These are phyloP conservation scores for Rugosomyces carneus DNA, from an alignment of 1,284 basidiomycete species.

Conservation along the genomic window DNA sequence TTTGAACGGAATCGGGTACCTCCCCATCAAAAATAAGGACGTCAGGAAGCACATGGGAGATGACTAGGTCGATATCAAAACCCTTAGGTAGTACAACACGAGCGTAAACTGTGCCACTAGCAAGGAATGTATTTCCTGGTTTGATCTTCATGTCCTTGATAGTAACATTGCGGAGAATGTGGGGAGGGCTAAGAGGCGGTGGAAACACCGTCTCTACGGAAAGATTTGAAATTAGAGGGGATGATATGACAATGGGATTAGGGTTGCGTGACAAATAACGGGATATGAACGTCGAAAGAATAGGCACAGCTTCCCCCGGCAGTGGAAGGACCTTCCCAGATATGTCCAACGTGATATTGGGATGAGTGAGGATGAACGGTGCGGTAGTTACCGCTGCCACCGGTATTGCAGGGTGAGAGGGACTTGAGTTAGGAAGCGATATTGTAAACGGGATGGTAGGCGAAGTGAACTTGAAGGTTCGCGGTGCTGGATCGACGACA, in stretches of 20 bases:
- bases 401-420: slow-evolving; percentile 27
- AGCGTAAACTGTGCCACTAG: slow-evolving; percentile 61
- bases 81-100: slow-evolving; percentile 60
- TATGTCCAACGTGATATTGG: slow-evolving; percentile 58
- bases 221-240: slow-evolving; percentile 45
- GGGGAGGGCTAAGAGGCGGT: slow-evolving; percentile 51
- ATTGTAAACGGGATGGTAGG: slow-evolving; percentile 59
- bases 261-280: slow-evolving; percentile 51
- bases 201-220: slow-evolving; percentile 52
- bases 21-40: slow-evolving; percentile 71
- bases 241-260: slow-evolving; percentile 53
- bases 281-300: slow-evolving; percentile 55
- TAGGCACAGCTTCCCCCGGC: slow-evolving; percentile 33
- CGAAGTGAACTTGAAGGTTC: slow-evolving; percentile 38
- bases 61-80: slow-evolving; percentile 55
- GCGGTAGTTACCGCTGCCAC: slow-evolving; percentile 49
- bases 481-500: slow-evolving; percentile 49
- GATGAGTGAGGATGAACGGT: slow-evolving; percentile 55
- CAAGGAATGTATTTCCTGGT: slow-evolving; percentile 47
- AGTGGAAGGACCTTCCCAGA: slow-evolving; percentile 57
- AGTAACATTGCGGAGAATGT: slow-evolving; percentile 61
- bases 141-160: slow-evolving; percentile 69
- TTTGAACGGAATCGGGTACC: slow-evolving; percentile 33
- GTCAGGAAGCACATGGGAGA: slow-evolving; percentile 62
- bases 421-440: slow-evolving; percentile 35